Conservation (phyloP, 2,329 filamentous ascomycete species). For the Plenodomus biglobosus region DNA sequence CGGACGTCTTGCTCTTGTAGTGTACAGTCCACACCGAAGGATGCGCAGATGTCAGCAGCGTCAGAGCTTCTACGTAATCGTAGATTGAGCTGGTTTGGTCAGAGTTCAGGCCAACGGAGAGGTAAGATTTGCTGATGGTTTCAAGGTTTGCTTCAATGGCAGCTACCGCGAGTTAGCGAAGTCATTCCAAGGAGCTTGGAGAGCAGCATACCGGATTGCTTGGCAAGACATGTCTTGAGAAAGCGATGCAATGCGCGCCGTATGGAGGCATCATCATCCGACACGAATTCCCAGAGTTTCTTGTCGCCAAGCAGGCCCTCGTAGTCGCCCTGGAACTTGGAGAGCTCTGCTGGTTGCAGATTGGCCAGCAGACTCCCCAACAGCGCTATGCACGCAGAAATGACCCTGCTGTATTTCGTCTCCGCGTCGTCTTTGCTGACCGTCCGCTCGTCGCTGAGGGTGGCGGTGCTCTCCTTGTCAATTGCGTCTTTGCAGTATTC, state of each 20-base stretch:
- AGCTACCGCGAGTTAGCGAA: constrained; percentile 10
- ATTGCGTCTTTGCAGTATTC: constrained; percentile 80
- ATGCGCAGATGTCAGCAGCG: constrained; percentile 63
- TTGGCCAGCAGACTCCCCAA: constrained; percentile 56
- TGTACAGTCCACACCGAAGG: constrained; percentile 74
- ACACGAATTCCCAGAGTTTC: constrained; percentile 61
- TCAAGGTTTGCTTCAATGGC: constrained; percentile 48
- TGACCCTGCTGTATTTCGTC: constrained; percentile 80
- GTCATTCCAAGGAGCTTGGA: neutral
- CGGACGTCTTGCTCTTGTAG: constrained; percentile 60
- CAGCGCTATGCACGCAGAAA: constrained; percentile 60
- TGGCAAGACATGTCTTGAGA: constrained; percentile 54
- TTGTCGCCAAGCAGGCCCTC: constrained; percentile 66
- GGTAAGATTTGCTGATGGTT: constrained; percentile 66
- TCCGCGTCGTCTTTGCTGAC: constrained; percentile 82
- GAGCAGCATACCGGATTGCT: constrained; percentile 44
- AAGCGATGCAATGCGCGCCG: constrained; percentile 61
- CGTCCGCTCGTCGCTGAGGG: constrained; percentile 84
- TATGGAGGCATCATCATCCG: constrained; percentile 59
- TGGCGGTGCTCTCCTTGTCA: constrained; percentile 73
- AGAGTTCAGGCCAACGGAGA: constrained; percentile 72
- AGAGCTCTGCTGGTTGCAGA: constrained; percentile 54
- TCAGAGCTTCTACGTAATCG: constrained; percentile 69
- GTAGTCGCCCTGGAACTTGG: constrained; percentile 64
- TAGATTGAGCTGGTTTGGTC: constrained; percentile 73